Evolutionary conservation across 305 asterid genomes (phyloP).

Genomic region (Solanum aculeatissimum): DNA sequence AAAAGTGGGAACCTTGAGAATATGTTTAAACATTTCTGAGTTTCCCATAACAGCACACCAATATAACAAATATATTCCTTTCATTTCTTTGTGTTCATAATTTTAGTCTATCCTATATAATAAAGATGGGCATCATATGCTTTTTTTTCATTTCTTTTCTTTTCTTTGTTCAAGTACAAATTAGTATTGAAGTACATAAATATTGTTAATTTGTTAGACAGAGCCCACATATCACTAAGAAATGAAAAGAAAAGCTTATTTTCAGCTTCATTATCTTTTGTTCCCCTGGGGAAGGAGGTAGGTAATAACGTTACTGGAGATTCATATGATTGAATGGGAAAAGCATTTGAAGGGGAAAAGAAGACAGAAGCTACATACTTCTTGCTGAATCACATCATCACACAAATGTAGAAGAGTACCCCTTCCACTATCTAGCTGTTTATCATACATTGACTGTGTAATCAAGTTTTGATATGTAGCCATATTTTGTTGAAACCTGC

Average conservation of each 20-base stretch:
- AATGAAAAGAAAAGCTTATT: neutral
- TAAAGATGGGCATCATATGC: neutral
- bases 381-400: conserved; percentile 98
- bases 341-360: neutral
- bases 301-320: neutral
- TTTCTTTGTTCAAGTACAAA: neutral
- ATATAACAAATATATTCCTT: neutral
- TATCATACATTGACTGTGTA: conserved; percentile 98
- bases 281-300: neutral
- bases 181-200: neutral
- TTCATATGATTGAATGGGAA: neutral
- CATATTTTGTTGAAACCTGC: conserved; percentile 95
- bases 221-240: neutral
- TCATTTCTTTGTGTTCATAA: neutral
- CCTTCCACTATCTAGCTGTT: conserved; percentile 94
- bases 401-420: conserved; percentile 99
- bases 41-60: neutral
- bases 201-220: neutral
- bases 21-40: neutral
- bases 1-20: neutral
- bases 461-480: conserved; percentile 82
- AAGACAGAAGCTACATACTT: conserved; percentile 36
- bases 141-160: neutral
- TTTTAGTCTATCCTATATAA: neutral
- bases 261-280: neutral